Base-by-base conservation (phyloP, 441 rosid species). In the Erysimum cheiri region DNA sequence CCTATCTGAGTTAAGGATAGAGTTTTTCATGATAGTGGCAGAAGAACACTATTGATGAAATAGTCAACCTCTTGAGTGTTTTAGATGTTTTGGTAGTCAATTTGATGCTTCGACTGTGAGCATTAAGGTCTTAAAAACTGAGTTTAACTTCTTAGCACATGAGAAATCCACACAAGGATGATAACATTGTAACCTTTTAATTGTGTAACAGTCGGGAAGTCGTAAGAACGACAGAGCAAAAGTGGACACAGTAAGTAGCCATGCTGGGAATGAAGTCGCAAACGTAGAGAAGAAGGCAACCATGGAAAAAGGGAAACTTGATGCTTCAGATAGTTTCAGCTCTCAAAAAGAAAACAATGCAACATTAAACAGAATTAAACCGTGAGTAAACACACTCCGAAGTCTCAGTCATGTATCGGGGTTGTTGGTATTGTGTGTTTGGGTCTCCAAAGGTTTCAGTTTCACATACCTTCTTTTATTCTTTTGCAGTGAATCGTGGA, bases 401-500 rank as follows among this genome's bases (percentile, higher is more conserved):
- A 56, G 48, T 49, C 53, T 70, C 49, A 7, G 0, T 47, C 7
- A 3, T 77, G 49, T 29, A 14, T 32, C 50, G n/a, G 10, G 28
- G 44, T 55, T 69, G 43, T 39, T 64, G 68, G 56, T 39, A 3
- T 64, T 47, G 35, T 26, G 14, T 76, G 49, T 70, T 65, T 70
- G 54, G 57, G 26, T 36, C 37, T 60, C 59, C 17, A 40, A 12
- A 37, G 29, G 6, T 35, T 57, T 57, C 44, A 19, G 13, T 60
- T 54, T 71, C 40, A 44, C 56, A 28, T 41, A 26, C n/a, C 17
- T 64, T 35, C 24, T 43, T 5, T 52, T 52, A 8, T 35, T 12
- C 40, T 31, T 75, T 59, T 47, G 77, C 95, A 95, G 99, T 22
- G 84, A 86, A 79, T 83, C 99, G 10, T 85, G 98, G 93, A 80